A percentile compares a stretch with the other conserved stretches of the same genome.
Evolutionary conservation across 257 asterid species (phyloP).

Genomic region (Fraxinus excelsior): DNA sequence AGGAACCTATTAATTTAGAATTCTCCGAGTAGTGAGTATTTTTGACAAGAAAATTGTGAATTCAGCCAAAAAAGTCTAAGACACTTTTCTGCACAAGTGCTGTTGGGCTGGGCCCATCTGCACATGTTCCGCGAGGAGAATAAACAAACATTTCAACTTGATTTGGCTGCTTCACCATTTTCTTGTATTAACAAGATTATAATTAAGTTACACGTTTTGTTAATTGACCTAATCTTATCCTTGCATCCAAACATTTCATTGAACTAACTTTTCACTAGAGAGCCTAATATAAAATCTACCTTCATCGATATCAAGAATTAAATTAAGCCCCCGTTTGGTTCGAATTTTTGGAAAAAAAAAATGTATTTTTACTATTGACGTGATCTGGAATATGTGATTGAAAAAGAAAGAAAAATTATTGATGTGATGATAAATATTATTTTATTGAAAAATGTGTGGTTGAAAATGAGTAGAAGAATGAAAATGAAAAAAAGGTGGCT

Average conservation of each 20-base stretch:
- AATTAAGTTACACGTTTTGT: not conserved
- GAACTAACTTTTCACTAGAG: not conserved
- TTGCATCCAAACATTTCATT: not conserved
- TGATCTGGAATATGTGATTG: too few relatives aligned
- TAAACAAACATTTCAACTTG: not conserved
- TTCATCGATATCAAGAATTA: not conserved
- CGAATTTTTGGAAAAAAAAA: too few relatives aligned
- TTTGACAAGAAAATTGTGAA: too few relatives aligned
- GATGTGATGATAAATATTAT: too few relatives aligned
- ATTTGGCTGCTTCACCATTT: not conserved
- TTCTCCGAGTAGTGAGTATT: too few relatives aligned
- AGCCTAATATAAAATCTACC: not conserved
- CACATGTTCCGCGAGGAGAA: slow-evolving; percentile 18
- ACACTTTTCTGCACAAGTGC: not conserved
- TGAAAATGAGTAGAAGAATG: too few relatives aligned
- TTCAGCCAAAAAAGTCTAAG: not conserved
- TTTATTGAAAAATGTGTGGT: too few relatives aligned
- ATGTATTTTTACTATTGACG: too few relatives aligned
- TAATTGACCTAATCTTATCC: not conserved
- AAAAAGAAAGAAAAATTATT: too few relatives aligned
- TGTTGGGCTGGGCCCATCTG: not conserved
- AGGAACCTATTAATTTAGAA: too few relatives aligned
- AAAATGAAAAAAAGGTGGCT: too few relatives aligned
- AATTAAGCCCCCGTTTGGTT: too few relatives aligned
- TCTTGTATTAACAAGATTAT: not conserved